phyloP scores from a whole-genome alignment of 2,329 filamentous ascomycete species.

The Diaporthe nobilis region DNA sequence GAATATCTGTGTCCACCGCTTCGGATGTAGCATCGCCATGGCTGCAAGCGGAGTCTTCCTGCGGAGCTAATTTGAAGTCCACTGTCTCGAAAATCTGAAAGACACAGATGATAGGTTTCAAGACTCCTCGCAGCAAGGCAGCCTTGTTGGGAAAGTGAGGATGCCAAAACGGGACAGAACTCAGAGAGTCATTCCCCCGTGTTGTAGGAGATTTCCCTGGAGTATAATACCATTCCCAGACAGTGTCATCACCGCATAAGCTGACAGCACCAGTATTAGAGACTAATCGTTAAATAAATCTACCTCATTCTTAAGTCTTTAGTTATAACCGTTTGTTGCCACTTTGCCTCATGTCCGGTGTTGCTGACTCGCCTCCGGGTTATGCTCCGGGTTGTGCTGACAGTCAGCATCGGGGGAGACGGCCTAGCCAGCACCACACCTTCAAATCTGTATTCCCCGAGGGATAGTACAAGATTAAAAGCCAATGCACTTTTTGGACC shows the following conservation, averaged over 20 bases:
- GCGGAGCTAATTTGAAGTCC: not conserved
- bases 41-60: not conserved
- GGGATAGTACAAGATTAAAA: not conserved
- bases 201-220: not conserved
- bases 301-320: too few species aligned
- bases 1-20: slow-evolving; percentile 25
- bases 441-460: not conserved
- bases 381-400: slow-evolving; percentile 6
- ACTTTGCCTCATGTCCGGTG: not conserved
- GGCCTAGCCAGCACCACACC: not conserved
- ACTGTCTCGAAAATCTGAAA: not conserved
- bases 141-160: not conserved
- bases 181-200: not conserved
- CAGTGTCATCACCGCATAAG: too few species aligned
- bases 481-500: not conserved
- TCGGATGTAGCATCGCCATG: slow-evolving; percentile 25
- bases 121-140: not conserved
- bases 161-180: not conserved
- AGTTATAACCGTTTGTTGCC: too few species aligned
- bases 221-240: not conserved
- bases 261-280: not conserved
- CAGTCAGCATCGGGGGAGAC: not conserved
- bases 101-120: not conserved
- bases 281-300: not conserved
- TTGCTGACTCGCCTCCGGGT: not conserved